These are phyloP conservation scores for Gilbertella persicaria DNA, from an alignment of 371 early-diverging fungal genomes.

Conservation along the genomic window DNA sequence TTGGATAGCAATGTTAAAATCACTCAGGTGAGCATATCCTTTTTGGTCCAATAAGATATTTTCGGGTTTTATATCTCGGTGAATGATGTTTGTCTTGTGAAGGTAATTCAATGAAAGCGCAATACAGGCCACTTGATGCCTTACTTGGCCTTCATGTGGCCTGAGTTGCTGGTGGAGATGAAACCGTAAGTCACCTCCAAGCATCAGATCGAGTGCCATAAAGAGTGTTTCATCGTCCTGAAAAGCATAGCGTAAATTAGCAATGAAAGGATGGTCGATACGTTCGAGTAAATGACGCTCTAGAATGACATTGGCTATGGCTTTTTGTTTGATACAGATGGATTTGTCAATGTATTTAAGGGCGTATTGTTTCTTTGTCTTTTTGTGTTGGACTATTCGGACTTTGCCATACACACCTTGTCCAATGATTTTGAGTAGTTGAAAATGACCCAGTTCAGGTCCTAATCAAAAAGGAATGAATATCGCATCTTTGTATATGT, in stretches of 20 bases:
- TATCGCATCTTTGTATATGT: not conserved
- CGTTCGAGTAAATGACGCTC: conserved; percentile 53
- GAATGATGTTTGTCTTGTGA: conserved; percentile 60
- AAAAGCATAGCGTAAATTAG: conserved; percentile 74
- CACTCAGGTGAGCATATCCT: conserved; percentile 84
- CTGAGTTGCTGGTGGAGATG: conserved; percentile 61
- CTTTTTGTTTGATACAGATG: conserved; percentile 52
- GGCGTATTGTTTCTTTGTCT: conserved; percentile 52
- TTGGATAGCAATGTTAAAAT: conserved; percentile 82
- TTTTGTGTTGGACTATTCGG: conserved; percentile 81
- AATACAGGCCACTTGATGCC: conserved; percentile 77
- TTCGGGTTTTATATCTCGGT: conserved; percentile 88
- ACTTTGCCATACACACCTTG: conserved; percentile 78
- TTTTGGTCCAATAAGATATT: conserved; percentile 83
- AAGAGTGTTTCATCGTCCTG: conserved; percentile 79
- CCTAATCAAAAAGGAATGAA: conserved; percentile 5
- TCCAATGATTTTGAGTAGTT: conserved; percentile 63
- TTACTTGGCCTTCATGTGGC: conserved; percentile 68
- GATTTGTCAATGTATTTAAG: conserved; percentile 59
- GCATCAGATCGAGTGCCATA: conserved; percentile 75
- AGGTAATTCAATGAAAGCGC: conserved; percentile 71
- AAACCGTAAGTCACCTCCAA: conserved; percentile 85
- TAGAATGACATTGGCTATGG: conserved; percentile 50
- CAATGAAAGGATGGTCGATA: conserved; percentile 47
- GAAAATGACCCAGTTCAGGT: conserved; percentile 63